A percentile compares a stretch with the other conserved stretches of the same genome.
These are phyloP conservation scores for Lachancea cidri DNA, from an alignment of 805 yeast genomes.

Conservation along the genomic window DNA sequence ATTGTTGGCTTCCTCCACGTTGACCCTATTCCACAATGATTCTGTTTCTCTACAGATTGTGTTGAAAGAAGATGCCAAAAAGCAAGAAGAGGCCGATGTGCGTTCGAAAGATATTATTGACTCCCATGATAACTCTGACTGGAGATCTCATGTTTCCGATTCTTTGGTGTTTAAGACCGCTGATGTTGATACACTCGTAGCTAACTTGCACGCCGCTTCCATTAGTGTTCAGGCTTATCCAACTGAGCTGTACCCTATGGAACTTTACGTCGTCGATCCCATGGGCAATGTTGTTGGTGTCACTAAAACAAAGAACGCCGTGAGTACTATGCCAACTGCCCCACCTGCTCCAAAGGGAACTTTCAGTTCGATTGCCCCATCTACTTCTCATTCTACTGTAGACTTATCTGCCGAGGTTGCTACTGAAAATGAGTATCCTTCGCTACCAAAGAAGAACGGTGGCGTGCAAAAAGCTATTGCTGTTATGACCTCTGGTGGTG, in stretches of 20 bases:
- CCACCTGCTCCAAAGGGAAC: constrained; percentile 14
- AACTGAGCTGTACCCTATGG: constrained; percentile 66
- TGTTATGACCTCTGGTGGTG: constrained; percentile 80
- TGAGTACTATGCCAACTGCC: constrained; percentile 39
- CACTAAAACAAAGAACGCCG: constrained; percentile 54
- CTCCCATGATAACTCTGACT: constrained; percentile 33
- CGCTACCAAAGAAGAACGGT: constrained; percentile 15
- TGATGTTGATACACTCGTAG: constrained; percentile 24
- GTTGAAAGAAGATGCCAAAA: constrained; percentile 16
- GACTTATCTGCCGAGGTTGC: constrained; percentile 18
- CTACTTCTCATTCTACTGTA: constrained; percentile 22
- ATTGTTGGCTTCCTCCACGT: constrained; percentile 2
- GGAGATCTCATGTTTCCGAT: constrained; percentile 45
- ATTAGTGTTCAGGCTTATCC: constrained; percentile 58
- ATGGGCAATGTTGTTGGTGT: constrained; percentile 79
- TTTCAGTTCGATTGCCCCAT: constrained; percentile 13
- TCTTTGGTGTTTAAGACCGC: constrained; percentile 35
- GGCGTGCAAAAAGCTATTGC: constrained; percentile 57
- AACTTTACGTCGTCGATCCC: constrained; percentile 76
- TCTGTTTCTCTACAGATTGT: constrained; percentile 27
- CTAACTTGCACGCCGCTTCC: constrained; percentile 23
- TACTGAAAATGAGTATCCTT: constrained; percentile 18
- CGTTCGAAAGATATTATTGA: constrained; percentile 8
- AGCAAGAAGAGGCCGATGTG: constrained; percentile 26
- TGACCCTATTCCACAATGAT: constrained; percentile 13